Percentiles rank a stretch among this genome's conserved stretches.
Conservation (phyloP, 495 filamentous ascomycete genomes). For the Tuber calosporum region DNA sequence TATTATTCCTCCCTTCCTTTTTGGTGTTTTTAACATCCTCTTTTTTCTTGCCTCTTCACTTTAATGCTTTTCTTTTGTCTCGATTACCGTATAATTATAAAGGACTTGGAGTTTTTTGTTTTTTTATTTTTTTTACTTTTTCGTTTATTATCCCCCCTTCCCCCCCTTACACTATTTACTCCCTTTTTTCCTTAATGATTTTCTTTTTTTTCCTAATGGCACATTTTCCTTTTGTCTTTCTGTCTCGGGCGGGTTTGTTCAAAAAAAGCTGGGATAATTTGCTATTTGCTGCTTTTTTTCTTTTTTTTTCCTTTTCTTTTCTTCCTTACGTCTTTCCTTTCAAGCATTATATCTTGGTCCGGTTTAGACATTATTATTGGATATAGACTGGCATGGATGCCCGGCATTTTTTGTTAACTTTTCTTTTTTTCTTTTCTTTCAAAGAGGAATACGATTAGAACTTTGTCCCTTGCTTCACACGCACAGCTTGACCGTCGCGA, state of each 20-base stretch:
- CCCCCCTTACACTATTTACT: constrained; percentile 23
- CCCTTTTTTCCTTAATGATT: constrained; percentile 27
- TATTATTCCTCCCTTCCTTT: not conserved
- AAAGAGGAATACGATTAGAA: constrained; percentile 2
- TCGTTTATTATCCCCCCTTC: constrained; percentile 15
- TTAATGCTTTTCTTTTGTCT: constrained; percentile 11
- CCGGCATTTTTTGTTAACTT: constrained; percentile 9
- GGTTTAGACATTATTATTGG: constrained; percentile 6
- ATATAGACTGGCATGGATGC: constrained; percentile 1
- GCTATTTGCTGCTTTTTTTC: not conserved
- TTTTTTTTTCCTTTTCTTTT: not conserved
- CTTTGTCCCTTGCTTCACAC: not conserved
- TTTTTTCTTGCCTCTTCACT: not conserved
- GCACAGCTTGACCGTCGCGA: not conserved
- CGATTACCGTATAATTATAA: constrained; percentile 6
- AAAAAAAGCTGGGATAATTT: not conserved
- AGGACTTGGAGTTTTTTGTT: constrained; percentile 30
- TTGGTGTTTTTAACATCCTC: not conserved
- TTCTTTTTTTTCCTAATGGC: constrained; percentile 17
- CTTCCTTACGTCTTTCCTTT: not conserved
- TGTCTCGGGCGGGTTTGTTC: constrained; percentile 27
- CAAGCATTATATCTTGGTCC: not conserved
- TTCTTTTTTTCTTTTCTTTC: not conserved
- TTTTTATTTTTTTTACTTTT: constrained; percentile 14
- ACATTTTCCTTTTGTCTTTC: constrained; percentile 21